Evolutionary conservation across 371 early-diverging fungal species (phyloP).

Genomic region (Mortierella sp.): DNA sequence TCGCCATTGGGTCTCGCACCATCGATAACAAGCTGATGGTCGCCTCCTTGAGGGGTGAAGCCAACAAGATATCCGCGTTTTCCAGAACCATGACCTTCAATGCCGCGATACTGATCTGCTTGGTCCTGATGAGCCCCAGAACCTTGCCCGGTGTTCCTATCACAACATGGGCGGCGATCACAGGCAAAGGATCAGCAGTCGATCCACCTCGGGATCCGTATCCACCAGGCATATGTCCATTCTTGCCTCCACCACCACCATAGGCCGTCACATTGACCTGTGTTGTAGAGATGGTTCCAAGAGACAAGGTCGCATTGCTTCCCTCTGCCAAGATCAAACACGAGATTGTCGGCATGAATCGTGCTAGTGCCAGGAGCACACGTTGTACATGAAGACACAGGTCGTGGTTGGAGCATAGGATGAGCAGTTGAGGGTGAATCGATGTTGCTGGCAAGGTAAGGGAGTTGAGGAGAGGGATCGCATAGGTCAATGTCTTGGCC

Average conservation of each 20-base stretch:
- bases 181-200: slow-evolving; percentile 13
- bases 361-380: slow-evolving; percentile 46
- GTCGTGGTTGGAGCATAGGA: slow-evolving; percentile 55
- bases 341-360: slow-evolving; percentile 58
- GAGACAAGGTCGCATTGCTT: slow-evolving; percentile 43
- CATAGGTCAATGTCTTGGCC: slow-evolving; percentile 52
- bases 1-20: slow-evolving; percentile 28
- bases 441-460: slow-evolving; percentile 53
- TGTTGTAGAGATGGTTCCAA: slow-evolving; percentile 51
- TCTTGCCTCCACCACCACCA: slow-evolving; percentile 1
- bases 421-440: slow-evolving; percentile 52
- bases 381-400: slow-evolving; percentile 53
- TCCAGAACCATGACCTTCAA: slow-evolving; percentile 54
- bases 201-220: slow-evolving; percentile 12
- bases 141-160: slow-evolving; percentile 55
- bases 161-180: slow-evolving; percentile 54
- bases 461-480: slow-evolving; percentile 45
- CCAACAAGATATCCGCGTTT: slow-evolving; percentile 51
- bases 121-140: slow-evolving; percentile 36
- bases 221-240: slow-evolving; percentile 8
- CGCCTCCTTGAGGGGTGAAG: slow-evolving; percentile 49
- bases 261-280: slow-evolving; percentile 36
- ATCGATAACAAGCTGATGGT: slow-evolving; percentile 49
- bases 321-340: slow-evolving; percentile 55
- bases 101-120: slow-evolving; percentile 37